These are phyloP conservation scores for Xanthoconium stramineum DNA, from an alignment of 768 basidiomycete species.

Conservation along the genomic window DNA sequence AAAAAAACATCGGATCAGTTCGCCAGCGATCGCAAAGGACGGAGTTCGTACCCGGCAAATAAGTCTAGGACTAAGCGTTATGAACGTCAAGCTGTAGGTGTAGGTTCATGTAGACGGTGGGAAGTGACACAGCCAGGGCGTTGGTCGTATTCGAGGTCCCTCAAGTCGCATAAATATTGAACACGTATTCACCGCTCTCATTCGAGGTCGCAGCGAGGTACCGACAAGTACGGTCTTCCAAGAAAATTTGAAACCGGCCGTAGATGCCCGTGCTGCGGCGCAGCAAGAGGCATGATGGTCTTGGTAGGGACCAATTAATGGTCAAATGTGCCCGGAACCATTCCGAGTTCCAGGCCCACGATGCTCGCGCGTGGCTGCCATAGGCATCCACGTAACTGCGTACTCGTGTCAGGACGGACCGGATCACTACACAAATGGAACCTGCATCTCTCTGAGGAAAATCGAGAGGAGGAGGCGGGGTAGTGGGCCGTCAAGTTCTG, in stretches of 20 bases:
- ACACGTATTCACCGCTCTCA: not conserved
- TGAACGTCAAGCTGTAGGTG: not conserved
- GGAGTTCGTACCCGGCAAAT: not conserved
- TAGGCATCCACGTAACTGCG: too few relatives aligned
- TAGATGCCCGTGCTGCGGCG: not conserved
- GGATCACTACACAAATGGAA: too few relatives aligned
- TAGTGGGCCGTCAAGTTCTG: too few relatives aligned
- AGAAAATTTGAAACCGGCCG: not conserved
- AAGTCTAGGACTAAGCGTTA: not conserved
- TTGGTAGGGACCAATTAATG: not conserved
- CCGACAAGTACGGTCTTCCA: not conserved
- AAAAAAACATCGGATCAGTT: not conserved
- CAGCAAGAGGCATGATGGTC: not conserved
- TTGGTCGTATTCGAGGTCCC: not conserved
- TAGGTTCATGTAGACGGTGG: not conserved
- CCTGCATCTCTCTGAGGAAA: too few relatives aligned
- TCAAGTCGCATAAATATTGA: not conserved
- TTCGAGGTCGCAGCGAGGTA: not conserved
- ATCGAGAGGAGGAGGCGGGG: too few relatives aligned
- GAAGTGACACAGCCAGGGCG: not conserved
- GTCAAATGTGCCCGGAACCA: not conserved
- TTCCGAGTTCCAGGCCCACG: not conserved
- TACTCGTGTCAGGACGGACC: too few relatives aligned
- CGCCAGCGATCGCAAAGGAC: too few relatives aligned
- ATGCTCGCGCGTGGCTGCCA: too few relatives aligned